Conservation (phyloP, 2,329 filamentous ascomycete genomes). For the Fusarium sambucinum region DNA sequence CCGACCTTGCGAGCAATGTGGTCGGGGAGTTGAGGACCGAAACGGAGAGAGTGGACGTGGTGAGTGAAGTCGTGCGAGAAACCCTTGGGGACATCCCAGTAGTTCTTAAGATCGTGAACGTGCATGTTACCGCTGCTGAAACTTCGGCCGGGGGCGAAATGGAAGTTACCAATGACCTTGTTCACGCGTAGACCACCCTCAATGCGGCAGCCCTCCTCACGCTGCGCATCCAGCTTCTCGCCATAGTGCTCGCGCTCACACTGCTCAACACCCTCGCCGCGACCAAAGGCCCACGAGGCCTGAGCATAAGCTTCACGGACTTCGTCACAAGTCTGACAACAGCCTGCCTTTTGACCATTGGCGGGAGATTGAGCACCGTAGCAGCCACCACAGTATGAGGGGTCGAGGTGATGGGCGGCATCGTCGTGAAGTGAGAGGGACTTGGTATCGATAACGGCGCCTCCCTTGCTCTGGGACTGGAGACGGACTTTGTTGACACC, state of each 20-base stretch:
- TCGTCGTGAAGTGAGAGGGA: slow-evolving; percentile 75
- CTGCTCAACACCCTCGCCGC: slow-evolving; percentile 93
- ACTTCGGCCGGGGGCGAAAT: slow-evolving; percentile 93
- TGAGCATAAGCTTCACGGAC: slow-evolving; percentile 93
- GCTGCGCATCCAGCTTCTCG: slow-evolving; percentile 87
- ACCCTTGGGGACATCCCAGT: slow-evolving; percentile 79
- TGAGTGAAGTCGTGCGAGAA: slow-evolving; percentile 89
- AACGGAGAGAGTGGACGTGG: slow-evolving; percentile 87
- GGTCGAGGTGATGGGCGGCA: slow-evolving; percentile 82
- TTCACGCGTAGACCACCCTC: slow-evolving; percentile 94
- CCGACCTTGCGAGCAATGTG: slow-evolving; percentile 72
- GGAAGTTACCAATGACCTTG: slow-evolving; percentile 99
- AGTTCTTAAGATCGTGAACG: slow-evolving; percentile 97
- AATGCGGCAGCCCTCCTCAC: slow-evolving; percentile 92
- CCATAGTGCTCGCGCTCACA: slow-evolving; percentile 95
- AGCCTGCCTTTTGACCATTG: slow-evolving; percentile 82
- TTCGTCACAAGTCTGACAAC: slow-evolving; percentile 97
- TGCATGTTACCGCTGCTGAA: slow-evolving; percentile 98
- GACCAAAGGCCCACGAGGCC: slow-evolving; percentile 92
- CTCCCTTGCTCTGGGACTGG: slow-evolving; percentile 77
- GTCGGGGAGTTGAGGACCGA: slow-evolving; percentile 90
- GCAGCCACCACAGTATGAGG: slow-evolving; percentile 92
- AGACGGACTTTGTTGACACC: slow-evolving; percentile 93
- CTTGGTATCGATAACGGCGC: slow-evolving; percentile 77
- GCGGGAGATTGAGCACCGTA: slow-evolving; percentile 84